Percentiles rank a stretch among this genome's conserved stretches.
Conservation (phyloP, 768 basidiomycete genomes). For the Leccinum uliginosum region DNA sequence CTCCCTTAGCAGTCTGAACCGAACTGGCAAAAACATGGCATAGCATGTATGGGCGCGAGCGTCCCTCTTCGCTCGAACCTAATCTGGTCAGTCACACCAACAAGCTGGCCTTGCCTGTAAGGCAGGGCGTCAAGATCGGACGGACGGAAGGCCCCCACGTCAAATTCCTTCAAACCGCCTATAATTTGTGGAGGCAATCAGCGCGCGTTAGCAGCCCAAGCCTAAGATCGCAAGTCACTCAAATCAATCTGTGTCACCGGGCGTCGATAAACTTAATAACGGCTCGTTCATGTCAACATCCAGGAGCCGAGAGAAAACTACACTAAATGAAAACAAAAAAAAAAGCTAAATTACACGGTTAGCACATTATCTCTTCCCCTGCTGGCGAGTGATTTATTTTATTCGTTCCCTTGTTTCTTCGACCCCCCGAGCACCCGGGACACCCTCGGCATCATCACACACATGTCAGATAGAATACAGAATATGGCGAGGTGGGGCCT, state of each 20-base stretch:
- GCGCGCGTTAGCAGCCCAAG: not conserved
- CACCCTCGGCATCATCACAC: not conserved
- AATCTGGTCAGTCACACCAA: not conserved
- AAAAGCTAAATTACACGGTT: not conserved
- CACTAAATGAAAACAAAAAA: not conserved
- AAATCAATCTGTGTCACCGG: not conserved
- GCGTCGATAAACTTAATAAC: not conserved
- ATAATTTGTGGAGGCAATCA: not conserved
- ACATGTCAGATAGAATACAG: not conserved
- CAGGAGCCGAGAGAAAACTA: not conserved
- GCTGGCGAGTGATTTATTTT: not conserved
- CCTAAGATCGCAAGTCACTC: not conserved
- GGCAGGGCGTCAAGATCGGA: constrained; percentile 54
- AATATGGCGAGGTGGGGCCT: not conserved
- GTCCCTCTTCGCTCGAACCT: too few species aligned
- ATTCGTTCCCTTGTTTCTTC: not conserved
- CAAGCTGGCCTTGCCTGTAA: constrained; percentile 13
- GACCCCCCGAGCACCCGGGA: not conserved
- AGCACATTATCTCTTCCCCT: not conserved
- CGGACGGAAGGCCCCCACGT: constrained; percentile 55
- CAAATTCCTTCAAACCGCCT: constrained; percentile 51
- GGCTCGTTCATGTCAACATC: not conserved
- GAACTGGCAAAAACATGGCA: too few species aligned
- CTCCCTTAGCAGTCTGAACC: too few species aligned
- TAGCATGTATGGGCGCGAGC: too few species aligned